Evolutionary conservation across 768 basidiomycete genomes (phyloP), one percentile per base, ranked within the genome.

Genomic region (Inosperma sp.): DNA sequence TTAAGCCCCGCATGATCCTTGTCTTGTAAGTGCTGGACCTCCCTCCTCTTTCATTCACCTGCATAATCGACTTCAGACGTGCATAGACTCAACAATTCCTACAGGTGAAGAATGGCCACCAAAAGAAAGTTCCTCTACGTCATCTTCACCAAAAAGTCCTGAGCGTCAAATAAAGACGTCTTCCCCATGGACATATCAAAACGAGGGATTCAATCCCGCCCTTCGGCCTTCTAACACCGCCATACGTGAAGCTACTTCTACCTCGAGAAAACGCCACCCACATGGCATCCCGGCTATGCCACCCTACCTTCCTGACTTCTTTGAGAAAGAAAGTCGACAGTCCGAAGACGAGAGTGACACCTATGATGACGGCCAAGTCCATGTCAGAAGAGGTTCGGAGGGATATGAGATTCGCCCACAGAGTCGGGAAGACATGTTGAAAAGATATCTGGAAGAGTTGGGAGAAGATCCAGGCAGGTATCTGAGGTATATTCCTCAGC

Each of bases 161-260:
- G 68, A 72, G 56, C 65, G 63, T 27, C 76, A 83, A 27, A 78
- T n/a, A n/a, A n/a, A n/a, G n/a, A n/a, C 81, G 1, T 65, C 74
- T 19, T 82, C 81, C 5, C 91, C 93, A 5, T 96, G 93, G 85
- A 91, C 91, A 12, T 95, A 89, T 61, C 83, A 86, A 56, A 85
- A 87, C 45, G 85, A 74, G 16, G 69, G 74, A 12, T 60, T 93
- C 12, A 96, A 96, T 62, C 93, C 93, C 6, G 62, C 72, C 30
- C 80, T 95, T 8, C 73, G 71, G 31, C 84, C 92, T 0, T 82
- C 80, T 31, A 86, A 81, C 55, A 58, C 73, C 14, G 66, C 61
- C 33, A 58, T 64, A 26, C 73, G 72, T 21, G 56, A 53, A 37
- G 53, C 51, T 42, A 56, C 45, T 48, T 61, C 56, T 34, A 37